Conservation (phyloP, 75 land plant genomes). For the Pinus taeda region DNA sequence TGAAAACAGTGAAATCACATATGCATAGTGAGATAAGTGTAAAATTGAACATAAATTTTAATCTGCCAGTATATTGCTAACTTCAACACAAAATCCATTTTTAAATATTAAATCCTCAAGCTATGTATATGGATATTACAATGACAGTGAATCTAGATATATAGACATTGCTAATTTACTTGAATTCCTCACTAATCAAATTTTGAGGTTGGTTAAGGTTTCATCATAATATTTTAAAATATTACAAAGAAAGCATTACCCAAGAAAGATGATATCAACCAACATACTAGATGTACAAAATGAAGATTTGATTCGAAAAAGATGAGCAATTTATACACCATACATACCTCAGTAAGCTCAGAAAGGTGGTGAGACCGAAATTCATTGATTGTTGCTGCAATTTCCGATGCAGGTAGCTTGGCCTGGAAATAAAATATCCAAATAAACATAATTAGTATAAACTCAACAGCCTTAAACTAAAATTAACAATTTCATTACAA, state of each 20-base stretch:
- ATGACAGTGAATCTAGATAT: too few relatives aligned
- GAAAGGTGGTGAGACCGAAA: constrained; percentile 87
- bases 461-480: neutral
- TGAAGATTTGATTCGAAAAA: neutral
- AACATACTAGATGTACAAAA: constrained; percentile 1
- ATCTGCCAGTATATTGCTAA: too few relatives aligned
- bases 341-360: constrained; percentile 90
- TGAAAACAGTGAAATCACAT: too few relatives aligned
- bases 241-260: neutral
- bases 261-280: neutral
- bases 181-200: neutral
- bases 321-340: neutral
- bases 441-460: constrained; percentile 5
- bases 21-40: too few relatives aligned
- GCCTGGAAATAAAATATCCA: constrained; percentile 46
- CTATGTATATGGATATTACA: too few relatives aligned
- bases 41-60: too few relatives aligned
- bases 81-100: too few relatives aligned
- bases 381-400: constrained; percentile 90
- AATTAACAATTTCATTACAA: neutral
- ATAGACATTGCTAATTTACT: neutral
- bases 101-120: too few relatives aligned
- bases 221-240: neutral
- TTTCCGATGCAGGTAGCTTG: constrained; percentile 86
- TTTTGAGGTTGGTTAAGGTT: neutral